Evolutionary conservation across 208 protist genomes (phyloP).

Genomic region (Leptomonas pyrrhocoris): DNA sequence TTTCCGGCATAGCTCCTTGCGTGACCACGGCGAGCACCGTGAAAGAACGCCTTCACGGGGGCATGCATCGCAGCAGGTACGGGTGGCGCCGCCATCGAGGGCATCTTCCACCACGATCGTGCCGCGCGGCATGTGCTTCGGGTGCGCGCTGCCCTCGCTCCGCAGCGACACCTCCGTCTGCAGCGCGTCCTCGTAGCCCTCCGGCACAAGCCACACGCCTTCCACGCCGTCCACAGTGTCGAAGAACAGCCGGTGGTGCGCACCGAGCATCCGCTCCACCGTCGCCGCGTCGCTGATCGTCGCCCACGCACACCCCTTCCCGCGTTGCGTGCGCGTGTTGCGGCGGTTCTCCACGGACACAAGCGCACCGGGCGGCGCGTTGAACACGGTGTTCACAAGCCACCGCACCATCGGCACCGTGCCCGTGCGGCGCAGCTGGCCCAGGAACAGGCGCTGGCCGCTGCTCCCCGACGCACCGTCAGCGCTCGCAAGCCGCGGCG

Average conservation of each 20-base stretch:
- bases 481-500: slow-evolving; percentile 5
- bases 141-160: slow-evolving; percentile 25
- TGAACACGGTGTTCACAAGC: slow-evolving; percentile 61
- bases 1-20: too few species aligned
- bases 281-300: slow-evolving; percentile 40
- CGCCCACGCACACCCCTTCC: slow-evolving; percentile 81
- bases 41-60: too few species aligned
- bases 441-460: slow-evolving; percentile 62
- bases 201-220: slow-evolving; percentile 58
- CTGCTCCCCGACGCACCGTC: neutral
- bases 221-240: slow-evolving; percentile 59
- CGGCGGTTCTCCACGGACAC: slow-evolving; percentile 74
- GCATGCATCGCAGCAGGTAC: too few species aligned
- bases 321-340: slow-evolving; percentile 49
- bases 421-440: slow-evolving; percentile 71
- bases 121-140: slow-evolving; percentile 67
- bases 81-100: slow-evolving; percentile 2
- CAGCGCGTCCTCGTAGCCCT: slow-evolving; percentile 29
- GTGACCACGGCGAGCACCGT: too few species aligned
- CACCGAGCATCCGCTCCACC: slow-evolving; percentile 39
- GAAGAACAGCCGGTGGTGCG: slow-evolving; percentile 75
- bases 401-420: slow-evolving; percentile 79
- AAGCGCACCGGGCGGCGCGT: slow-evolving; percentile 39
- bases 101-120: slow-evolving; percentile 66
- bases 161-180: slow-evolving; percentile 35